phyloP scores from a whole-genome alignment of 768 basidiomycete genomes.

The Hypholoma fasciculare region DNA sequence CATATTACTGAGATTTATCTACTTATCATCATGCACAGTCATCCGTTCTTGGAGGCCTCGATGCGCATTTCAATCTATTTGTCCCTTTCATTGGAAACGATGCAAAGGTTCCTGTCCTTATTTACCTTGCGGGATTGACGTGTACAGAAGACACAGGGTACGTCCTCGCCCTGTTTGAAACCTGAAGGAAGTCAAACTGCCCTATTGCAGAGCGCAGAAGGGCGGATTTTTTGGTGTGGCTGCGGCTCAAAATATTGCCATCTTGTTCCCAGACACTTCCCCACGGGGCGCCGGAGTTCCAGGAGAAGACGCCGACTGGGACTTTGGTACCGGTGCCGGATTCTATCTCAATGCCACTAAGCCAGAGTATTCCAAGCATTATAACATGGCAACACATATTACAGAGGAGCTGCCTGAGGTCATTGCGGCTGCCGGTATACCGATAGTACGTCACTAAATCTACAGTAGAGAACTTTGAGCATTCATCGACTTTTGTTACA shows the following conservation, averaged over 20 bases:
- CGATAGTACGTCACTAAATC: slow-evolving; percentile 57
- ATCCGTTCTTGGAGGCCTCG: slow-evolving; percentile 62
- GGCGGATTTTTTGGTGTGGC: slow-evolving; percentile 90
- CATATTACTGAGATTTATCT: neutral
- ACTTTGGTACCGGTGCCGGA: slow-evolving; percentile 94
- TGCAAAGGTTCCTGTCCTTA: slow-evolving; percentile 61
- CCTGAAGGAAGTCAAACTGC: neutral
- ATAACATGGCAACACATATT: slow-evolving; percentile 89
- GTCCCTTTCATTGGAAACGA: slow-evolving; percentile 60
- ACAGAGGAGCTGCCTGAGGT: slow-evolving; percentile 83
- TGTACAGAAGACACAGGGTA: slow-evolving; percentile 96
- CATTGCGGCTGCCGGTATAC: slow-evolving; percentile 69
- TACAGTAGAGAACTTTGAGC: neutral
- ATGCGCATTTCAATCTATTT: slow-evolving; percentile 87
- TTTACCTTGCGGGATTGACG: slow-evolving; percentile 87
- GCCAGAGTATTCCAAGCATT: slow-evolving; percentile 68
- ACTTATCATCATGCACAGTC: slow-evolving; percentile 45
- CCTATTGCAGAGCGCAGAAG: slow-evolving; percentile 73
- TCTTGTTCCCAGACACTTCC: slow-evolving; percentile 95
- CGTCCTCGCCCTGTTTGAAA: slow-evolving; percentile 14
- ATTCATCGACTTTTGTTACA: slow-evolving; percentile 23
- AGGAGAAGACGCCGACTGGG: slow-evolving; percentile 82
- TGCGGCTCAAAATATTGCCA: slow-evolving; percentile 80
- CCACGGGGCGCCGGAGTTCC: slow-evolving; percentile 88
- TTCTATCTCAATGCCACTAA: slow-evolving; percentile 95